A percentile compares a stretch with the other conserved stretches of the same genome.
Conservation (phyloP, 768 basidiomycete genomes). For the Termitomyces sp. region DNA sequence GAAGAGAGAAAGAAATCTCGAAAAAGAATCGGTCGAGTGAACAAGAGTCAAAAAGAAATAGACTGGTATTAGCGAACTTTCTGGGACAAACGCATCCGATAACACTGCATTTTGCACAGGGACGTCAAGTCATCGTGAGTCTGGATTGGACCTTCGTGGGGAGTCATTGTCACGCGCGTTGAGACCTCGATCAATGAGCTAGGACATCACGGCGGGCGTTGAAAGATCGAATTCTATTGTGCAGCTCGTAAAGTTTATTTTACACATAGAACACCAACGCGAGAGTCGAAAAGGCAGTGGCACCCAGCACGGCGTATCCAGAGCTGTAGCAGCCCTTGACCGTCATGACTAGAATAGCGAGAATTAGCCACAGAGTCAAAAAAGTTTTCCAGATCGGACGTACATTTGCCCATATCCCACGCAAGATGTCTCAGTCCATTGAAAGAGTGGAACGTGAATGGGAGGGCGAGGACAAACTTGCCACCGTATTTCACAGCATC, state of each 20-base stretch:
- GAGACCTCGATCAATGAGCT: background rate
- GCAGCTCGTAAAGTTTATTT: background rate
- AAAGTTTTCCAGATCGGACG: background rate
- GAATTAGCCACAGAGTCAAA: background rate
- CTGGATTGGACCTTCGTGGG: background rate
- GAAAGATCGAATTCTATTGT: background rate
- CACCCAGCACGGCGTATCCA: conserved; percentile 83
- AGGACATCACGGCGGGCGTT: background rate
- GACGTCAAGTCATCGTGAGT: background rate
- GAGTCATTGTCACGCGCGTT: background rate
- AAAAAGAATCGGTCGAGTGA: background rate
- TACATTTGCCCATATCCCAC: conserved; percentile 91
- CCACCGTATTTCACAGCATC: conserved; percentile 71
- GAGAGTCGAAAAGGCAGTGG: conserved; percentile 72
- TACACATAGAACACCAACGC: conserved; percentile 57
- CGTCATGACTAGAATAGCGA: conserved; percentile 57
- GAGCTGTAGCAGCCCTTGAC: conserved; percentile 79
- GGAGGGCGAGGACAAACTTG: conserved; percentile 78
- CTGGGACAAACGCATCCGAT: background rate
- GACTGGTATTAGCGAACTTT: background rate
- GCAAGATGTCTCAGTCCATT: conserved; percentile 89
- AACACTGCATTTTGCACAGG: too few species aligned
- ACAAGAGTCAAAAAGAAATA: background rate
- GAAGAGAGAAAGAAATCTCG: background rate
- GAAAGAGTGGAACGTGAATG: conserved; percentile 88